Base-by-base conservation (phyloP, 345 rosid genomes). In the Lepidium sativum region DNA sequence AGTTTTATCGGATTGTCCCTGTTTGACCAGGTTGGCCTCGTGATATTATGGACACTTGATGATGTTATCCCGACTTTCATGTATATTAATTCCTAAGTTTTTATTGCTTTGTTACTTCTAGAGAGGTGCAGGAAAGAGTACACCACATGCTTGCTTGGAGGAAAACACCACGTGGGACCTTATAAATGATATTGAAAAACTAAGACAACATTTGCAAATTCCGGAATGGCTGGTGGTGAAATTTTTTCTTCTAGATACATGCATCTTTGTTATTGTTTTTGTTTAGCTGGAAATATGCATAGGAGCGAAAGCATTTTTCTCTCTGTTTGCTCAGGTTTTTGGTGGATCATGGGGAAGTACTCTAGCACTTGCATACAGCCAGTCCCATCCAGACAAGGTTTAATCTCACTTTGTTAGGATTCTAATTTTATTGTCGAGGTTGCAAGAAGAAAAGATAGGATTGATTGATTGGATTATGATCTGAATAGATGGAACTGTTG, bases 301-400 rank as follows among this genome's bases (percentile, higher is more conserved):
- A 32, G 11, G 20, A 20, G 21, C 4, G 3, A 13, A 11, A 60
- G 25, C 11, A 13, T 57, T 15, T 32, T 23, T 29, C 12, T 41
- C 39, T 25, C 71, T 77, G 65, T 52, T 71, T 61, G 1, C 42
- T 34, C 48, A 92, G 98, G 92, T 90, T 60, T 87, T 92, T 81
- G 96, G 98, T 45, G 98, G 97, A 39, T 92, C 98, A 25, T 92
- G 98, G 97, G 97, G 98, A 79, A 92, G 98, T 69, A 92, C 97
- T 48, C 82, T 92, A 59, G 86, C 97, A 27, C 88, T 92, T 67
- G 86, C 90, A 0, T 92, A 92, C 71, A 84, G 96, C 79, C 90
- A 87, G 75, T 71, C 88, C 6, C 94, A 90, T 51, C 92, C 97
- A 37, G 86, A 87, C 18, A 92, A 87, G 94, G 98, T 89, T 54